Conservation (phyloP, 106 monocot genomes). For the Xerophyta viscosa region DNA sequence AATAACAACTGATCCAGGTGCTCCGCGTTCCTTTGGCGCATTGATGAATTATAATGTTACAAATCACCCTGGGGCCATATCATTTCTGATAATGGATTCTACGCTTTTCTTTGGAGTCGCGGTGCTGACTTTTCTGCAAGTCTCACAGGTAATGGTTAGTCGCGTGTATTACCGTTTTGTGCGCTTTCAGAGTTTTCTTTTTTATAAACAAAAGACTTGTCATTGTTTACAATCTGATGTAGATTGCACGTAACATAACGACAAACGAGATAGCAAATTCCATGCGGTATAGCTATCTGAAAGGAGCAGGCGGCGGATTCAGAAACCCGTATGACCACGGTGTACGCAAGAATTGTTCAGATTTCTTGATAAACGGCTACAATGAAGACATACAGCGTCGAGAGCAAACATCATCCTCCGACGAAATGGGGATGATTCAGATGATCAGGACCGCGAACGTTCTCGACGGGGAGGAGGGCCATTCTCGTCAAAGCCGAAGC, state of each 20-base stretch:
- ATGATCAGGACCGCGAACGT: constrained; percentile 21
- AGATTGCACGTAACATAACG: constrained; percentile 91
- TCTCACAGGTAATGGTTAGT: constrained; percentile 64
- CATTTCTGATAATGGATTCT: constrained; percentile 69
- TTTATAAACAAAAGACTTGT: neutral
- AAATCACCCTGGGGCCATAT: constrained; percentile 71
- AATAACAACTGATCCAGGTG: constrained; percentile 51
- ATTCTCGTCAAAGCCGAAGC: constrained; percentile 17
- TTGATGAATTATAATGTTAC: constrained; percentile 58
- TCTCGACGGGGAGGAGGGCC: constrained; percentile 33
- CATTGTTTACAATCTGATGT: neutral
- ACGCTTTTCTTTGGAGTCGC: constrained; percentile 90
- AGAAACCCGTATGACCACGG: constrained; percentile 92
- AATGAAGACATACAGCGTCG: constrained; percentile 53
- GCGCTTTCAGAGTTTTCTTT: neutral
- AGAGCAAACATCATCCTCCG: constrained; percentile 16
- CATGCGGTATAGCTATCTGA: constrained; percentile 75
- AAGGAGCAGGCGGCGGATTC: constrained; percentile 72
- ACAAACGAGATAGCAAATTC: constrained; percentile 96
- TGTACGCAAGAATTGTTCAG: constrained; percentile 65
- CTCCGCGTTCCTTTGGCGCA: constrained; percentile 64
- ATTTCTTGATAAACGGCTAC: constrained; percentile 82
- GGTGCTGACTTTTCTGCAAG: constrained; percentile 63
- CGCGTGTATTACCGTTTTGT: neutral
- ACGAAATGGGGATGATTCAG: constrained; percentile 55